Evolutionary conservation across 148 eudicot species (phyloP).

Genomic region (Simmondsia chinensis): DNA sequence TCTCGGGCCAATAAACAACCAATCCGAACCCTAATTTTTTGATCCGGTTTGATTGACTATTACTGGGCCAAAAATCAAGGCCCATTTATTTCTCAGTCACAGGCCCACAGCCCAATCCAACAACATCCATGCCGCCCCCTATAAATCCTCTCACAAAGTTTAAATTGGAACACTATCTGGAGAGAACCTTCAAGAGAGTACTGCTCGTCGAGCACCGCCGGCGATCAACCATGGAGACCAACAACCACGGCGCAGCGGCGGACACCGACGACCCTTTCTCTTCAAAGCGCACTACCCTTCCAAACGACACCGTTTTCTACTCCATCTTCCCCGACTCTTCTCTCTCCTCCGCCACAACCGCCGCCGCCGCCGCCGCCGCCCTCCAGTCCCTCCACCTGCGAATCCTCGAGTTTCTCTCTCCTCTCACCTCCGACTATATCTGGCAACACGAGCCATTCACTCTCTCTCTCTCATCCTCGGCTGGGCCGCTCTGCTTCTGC

Average conservation of each 20-base stretch:
- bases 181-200: constrained; percentile 23
- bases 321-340: constrained; percentile 59
- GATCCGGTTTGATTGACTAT: too few species aligned
- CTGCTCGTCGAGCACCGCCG: too few species aligned
- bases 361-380: constrained; percentile 7
- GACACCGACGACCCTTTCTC: constrained; percentile 32
- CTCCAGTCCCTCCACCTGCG: constrained; percentile 68
- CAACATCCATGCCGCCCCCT: too few species aligned
- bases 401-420: constrained; percentile 47
- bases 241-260: background rate
- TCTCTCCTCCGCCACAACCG: constrained; percentile 13
- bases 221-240: constrained; percentile 5
- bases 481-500: constrained; percentile 5
- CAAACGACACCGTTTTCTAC: constrained; percentile 76
- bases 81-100: too few species aligned
- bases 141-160: too few species aligned
- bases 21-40: too few species aligned
- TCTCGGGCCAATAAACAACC: too few species aligned
- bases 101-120: too few species aligned
- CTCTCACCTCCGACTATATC: constrained; percentile 49
- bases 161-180: too few species aligned
- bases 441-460: constrained; percentile 82
- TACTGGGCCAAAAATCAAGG: too few species aligned
- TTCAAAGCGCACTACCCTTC: constrained; percentile 22
- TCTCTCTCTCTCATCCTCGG: constrained; percentile 28